These are phyloP conservation scores for Calonectria honghensis DNA, from an alignment of 2,329 filamentous ascomycete species.

Conservation along the genomic window DNA sequence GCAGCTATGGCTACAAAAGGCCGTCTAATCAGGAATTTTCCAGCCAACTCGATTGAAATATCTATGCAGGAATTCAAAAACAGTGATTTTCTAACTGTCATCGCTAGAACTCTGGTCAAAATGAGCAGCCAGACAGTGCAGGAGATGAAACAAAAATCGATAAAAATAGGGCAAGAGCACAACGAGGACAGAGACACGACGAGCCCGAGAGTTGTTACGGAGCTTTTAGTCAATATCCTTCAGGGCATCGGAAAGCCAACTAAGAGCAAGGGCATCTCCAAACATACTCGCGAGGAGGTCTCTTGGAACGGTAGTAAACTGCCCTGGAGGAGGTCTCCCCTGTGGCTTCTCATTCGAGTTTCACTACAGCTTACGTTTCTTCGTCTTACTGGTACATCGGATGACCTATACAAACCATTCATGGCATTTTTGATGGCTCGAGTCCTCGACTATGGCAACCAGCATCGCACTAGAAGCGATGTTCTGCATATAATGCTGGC, in stretches of 20 bases:
- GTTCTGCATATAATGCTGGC: conserved; percentile 40
- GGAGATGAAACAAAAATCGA: conserved; percentile 47
- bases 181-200: conserved; percentile 69
- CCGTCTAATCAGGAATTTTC: conserved; percentile 42
- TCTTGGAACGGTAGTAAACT: conserved; percentile 59
- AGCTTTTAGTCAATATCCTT: conserved; percentile 66
- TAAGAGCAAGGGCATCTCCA: conserved; percentile 61
- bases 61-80: conserved; percentile 24
- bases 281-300: conserved; percentile 73
- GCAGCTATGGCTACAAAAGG: conserved; percentile 36
- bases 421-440: conserved; percentile 42
- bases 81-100: conserved; percentile 43
- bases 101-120: conserved; percentile 53
- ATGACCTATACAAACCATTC: conserved; percentile 42
- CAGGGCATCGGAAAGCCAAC: conserved; percentile 58
- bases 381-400: not conserved
- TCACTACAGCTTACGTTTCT: conserved; percentile 63
- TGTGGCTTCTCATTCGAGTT: conserved; percentile 75
- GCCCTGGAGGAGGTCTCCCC: conserved; percentile 70
- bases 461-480: conserved; percentile 18
- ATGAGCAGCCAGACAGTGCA: conserved; percentile 56
- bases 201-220: conserved; percentile 70
- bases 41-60: conserved; percentile 35
- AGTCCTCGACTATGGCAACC: not conserved
- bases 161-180: conserved; percentile 61